phyloP scores from a whole-genome alignment of 768 basidiomycete species.

The Boletus bicolor region DNA sequence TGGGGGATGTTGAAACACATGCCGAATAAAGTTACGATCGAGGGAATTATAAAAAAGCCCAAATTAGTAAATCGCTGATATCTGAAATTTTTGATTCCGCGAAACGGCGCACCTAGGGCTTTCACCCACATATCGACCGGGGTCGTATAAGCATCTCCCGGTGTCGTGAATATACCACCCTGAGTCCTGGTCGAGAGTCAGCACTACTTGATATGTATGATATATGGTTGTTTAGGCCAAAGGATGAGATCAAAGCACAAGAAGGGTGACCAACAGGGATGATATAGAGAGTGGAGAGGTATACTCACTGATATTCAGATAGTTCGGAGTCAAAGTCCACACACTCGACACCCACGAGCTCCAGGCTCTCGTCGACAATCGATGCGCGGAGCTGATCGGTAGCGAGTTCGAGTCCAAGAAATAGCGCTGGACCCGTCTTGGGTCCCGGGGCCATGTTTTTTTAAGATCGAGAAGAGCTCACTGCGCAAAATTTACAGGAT shows the following conservation, averaged over 20 bases:
- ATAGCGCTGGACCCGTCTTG: conserved; percentile 52
- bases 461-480: conserved; percentile 3
- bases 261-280: background rate
- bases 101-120: conserved; percentile 55
- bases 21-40: conserved; percentile 33
- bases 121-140: conserved; percentile 92
- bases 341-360: conserved; percentile 76
- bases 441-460: conserved; percentile 33
- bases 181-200: conserved; percentile 56
- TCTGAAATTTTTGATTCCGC: conserved; percentile 63
- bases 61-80: conserved; percentile 36
- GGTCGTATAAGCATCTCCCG: conserved; percentile 83
- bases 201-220: conserved; percentile 10
- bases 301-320: conserved; percentile 74
- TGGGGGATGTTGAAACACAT: conserved; percentile 11
- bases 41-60: conserved; percentile 28
- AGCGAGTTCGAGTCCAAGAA: conserved; percentile 83
- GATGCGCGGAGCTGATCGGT: conserved; percentile 82
- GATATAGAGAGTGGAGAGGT: background rate
- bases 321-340: conserved; percentile 83
- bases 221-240: conserved; percentile 8
- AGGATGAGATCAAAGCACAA: background rate
- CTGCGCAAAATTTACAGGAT: conserved; percentile 8
- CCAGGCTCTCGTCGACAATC: conserved; percentile 78
- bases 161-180: conserved; percentile 82